Evolutionary conservation across 2,329 filamentous ascomycete species (phyloP).

Genomic region (Penicillium brasilianum): DNA sequence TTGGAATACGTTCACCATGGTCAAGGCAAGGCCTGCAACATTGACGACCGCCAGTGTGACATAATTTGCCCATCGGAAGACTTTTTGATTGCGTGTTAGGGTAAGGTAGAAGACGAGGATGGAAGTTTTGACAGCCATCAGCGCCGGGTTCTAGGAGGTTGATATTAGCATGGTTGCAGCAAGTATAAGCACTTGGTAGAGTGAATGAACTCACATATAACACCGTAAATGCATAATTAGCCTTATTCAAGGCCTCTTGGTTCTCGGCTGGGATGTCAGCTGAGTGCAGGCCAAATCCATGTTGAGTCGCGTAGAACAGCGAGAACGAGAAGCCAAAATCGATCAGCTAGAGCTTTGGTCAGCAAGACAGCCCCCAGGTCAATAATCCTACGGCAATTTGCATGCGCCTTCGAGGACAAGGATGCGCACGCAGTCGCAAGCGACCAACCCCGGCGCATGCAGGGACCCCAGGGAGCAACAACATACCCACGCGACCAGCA

Average conservation of each 20-base stretch:
- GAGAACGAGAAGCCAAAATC: conserved; percentile 54
- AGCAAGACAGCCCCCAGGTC: neutral
- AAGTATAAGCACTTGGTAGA: no score
- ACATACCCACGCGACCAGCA: conserved; percentile 74
- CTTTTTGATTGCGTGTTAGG: conserved; percentile 75
- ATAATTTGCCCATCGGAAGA: conserved; percentile 84
- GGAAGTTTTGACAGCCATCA: conserved; percentile 93
- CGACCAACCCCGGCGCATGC: conserved; percentile 20
- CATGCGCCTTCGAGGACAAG: neutral
- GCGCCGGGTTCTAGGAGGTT: conserved; percentile 72
- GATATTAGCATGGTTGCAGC: neutral
- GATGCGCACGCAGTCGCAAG: neutral
- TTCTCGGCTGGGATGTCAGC: conserved; percentile 40
- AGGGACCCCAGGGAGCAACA: conserved; percentile 10
- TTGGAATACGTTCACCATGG: conserved; percentile 85
- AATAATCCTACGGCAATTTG: neutral
- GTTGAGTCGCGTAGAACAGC: conserved; percentile 50
- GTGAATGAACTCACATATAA: conserved; percentile 56
- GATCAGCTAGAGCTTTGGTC: conserved; percentile 38
- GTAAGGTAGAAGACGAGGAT: conserved; percentile 89
- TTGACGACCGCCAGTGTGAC: conserved; percentile 78
- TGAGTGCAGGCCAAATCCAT: conserved; percentile 52
- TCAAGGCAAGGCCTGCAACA: conserved; percentile 75
- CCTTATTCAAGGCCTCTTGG: conserved; percentile 47
- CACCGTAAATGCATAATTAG: conserved; percentile 65